Conservation (phyloP, 768 basidiomycete species). For the Glaciozyma martinii region DNA sequence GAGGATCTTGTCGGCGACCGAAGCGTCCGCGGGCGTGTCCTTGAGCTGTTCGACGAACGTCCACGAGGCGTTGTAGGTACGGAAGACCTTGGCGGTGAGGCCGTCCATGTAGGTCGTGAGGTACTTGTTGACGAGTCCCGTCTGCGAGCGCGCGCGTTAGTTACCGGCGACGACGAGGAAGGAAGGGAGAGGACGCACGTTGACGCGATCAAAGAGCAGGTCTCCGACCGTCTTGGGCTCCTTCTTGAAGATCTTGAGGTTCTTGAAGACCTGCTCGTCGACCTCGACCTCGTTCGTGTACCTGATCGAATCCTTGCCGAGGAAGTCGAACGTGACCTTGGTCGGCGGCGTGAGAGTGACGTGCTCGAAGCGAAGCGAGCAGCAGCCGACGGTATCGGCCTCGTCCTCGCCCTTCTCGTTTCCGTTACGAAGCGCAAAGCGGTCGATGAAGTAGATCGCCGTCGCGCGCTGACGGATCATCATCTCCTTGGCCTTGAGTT, state of each 20-base stretch:
- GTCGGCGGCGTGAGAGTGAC: conserved; percentile 82
- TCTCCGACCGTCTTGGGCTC: conserved; percentile 80
- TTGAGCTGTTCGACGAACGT: conserved; percentile 90
- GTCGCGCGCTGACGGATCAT: conserved; percentile 94
- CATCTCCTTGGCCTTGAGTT: conserved; percentile 85
- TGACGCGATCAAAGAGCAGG: conserved; percentile 87
- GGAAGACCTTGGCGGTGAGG: conserved; percentile 96
- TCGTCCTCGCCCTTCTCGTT: conserved; percentile 99
- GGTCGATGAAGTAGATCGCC: conserved; percentile 97
- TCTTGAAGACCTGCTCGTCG: conserved; percentile 91
- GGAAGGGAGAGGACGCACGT: conserved; percentile 49
- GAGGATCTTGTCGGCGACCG: conserved; percentile 90
- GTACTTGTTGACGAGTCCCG: conserved; percentile 79
- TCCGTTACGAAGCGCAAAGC: conserved; percentile 90
- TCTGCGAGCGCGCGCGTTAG: conserved; percentile 45
- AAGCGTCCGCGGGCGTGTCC: conserved; percentile 57
- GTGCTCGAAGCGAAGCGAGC: conserved; percentile 92
- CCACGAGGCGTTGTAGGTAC: conserved; percentile 97
- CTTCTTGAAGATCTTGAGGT: conserved; percentile 86
- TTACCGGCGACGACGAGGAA: not conserved
- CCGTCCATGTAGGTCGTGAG: conserved; percentile 91
- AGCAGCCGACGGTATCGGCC: conserved; percentile 98
- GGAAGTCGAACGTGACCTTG: conserved; percentile 87
- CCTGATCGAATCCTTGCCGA: conserved; percentile 97
- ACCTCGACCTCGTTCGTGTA: conserved; percentile 89